Evolutionary conservation across 768 basidiomycete species (phyloP).

Genomic region (Neoboletus subvelutipes): DNA sequence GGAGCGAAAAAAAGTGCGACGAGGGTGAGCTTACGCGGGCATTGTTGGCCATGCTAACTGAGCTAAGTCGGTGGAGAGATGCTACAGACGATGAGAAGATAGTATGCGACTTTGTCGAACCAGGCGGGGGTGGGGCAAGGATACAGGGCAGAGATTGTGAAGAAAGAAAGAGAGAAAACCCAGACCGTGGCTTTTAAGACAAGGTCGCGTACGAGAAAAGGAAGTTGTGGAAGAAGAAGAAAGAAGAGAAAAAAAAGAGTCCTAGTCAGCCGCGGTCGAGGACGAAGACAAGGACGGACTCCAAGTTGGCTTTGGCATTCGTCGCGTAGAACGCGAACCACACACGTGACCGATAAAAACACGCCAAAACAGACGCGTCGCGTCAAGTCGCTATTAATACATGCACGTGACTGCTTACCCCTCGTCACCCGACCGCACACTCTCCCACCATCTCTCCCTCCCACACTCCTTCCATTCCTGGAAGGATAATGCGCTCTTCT

Average conservation of each 20-base stretch:
- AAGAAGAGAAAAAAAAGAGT: constrained; percentile 25
- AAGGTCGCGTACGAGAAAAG: constrained; percentile 26
- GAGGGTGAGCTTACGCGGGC: constrained; percentile 48
- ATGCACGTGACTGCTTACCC: not conserved
- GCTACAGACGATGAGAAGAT: constrained; percentile 17
- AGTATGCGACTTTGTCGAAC: constrained; percentile 16
- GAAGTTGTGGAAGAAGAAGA: constrained; percentile 17
- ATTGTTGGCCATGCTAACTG: constrained; percentile 54
- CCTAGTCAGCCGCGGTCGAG: constrained; percentile 38
- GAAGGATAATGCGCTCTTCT: constrained; percentile 11
- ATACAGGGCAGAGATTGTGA: constrained; percentile 30
- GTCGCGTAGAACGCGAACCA: constrained; percentile 40
- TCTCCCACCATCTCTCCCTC: constrained; percentile 41
- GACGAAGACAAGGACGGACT: constrained; percentile 24
- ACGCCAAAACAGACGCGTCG: constrained; percentile 38
- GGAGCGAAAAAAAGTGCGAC: not conserved
- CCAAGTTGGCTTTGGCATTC: constrained; percentile 15
- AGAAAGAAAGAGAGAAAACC: constrained; percentile 34
- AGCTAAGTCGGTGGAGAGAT: constrained; percentile 18
- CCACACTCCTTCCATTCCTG: constrained; percentile 35
- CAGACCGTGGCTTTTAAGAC: constrained; percentile 25
- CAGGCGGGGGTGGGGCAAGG: constrained; percentile 3
- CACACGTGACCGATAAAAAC: constrained; percentile 39
- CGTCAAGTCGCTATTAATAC: constrained; percentile 19
- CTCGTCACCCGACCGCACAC: not conserved